Evolutionary conservation across 192 early-diverging fungal genomes (phyloP), one percentile per base, ranked within the genome.

Genomic region (Podochytrium sp.): DNA sequence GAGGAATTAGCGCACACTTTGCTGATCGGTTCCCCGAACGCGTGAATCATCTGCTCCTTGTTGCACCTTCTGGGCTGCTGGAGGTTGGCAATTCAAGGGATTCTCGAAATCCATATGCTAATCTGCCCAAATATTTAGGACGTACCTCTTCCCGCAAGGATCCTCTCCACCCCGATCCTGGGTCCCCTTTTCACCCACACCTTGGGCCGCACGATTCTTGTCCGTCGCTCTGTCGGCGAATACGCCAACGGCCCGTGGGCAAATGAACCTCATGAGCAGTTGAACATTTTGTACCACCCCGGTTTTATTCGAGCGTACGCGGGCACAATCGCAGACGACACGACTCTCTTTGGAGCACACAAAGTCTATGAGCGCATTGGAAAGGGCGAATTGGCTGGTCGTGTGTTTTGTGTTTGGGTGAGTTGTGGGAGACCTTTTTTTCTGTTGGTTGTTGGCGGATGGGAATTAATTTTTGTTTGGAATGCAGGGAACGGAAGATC

Each of bases 251-350:
- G 35, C 1, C 10, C 14, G 27, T 69, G 34, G 5, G 29, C 12
- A 32, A 71, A 71, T 3, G 4, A 38, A 41, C 69, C 69, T 39
- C 69, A 71, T 43, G 59, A 73, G 33, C 34, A 56, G 14, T 32
- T 71, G 20, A 71, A 71, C 25, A 59, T 59, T 30, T 25, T 38
- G 0, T 29, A 32, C 20, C 52, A 71, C 38, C 69, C 69, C 2
- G 69, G 69, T 12, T 71, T 71, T 47, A 39, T 71, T 12, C 33
- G 69, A 1, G 69, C 69, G 14, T 71, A 71, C 32, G 18, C 23
- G 2, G 32, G 35, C 25, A 71, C 69, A 1, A 41, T 57, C 27
- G 10, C 7, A 20, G 25, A 29, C 1, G 25, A 59, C 27, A 56
- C 56, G 0, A 53, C 69, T 33, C 2, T 71, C 25, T 27, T 25